Evolutionary conservation across 2,329 filamentous ascomycete species (phyloP), one percentile per base, ranked within the genome.

Genomic region (Fusarium musae): DNA sequence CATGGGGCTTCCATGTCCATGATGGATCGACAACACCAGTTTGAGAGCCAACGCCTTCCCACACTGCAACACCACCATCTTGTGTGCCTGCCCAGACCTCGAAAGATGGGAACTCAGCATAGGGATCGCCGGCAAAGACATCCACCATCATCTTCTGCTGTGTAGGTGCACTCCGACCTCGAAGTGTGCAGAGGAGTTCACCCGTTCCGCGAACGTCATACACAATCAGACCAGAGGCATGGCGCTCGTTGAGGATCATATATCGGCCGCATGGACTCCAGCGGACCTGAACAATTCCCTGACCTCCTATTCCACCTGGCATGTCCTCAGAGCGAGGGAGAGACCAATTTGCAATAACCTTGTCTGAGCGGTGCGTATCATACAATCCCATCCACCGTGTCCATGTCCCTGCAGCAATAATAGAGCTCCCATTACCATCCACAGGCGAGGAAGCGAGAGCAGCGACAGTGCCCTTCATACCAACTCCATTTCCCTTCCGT

Each of bases 231-330:
- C 88, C 87, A 10, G 76, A 79, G 1, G 89, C 85, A 72, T 86
- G 85, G 9, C 90, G 85, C 82, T 92, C 90, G 73, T 88, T 89
- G 52, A 92, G 82, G n/a, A 89, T 81, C 26, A 92, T 82, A 76
- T 92, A 92, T 43, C 88, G 84, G 11, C 90, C 90, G 70, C 90
- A 92, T 1, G 87, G 86, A 70, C 89, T 91, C 90, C 90, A 92
- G 9, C 84, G 73, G 2, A 87, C 85, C 80, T 92, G 89, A 17
- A 86, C 82, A 28, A 92, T 89, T 60, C 92, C 93, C 69, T 88
- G 86, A 37, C 93, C 91, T 16, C 86, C 86, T 78, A 87, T 88
- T 59, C 88, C 91, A 15, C 87, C 86, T 75, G 87, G 88, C 61
- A 88, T 87, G 32, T 88, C 87, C 16, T 87, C 89, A 57, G 88